phyloP scores from a whole-genome alignment of 169 alveolate species.

The Perkinsus olseni region DNA sequence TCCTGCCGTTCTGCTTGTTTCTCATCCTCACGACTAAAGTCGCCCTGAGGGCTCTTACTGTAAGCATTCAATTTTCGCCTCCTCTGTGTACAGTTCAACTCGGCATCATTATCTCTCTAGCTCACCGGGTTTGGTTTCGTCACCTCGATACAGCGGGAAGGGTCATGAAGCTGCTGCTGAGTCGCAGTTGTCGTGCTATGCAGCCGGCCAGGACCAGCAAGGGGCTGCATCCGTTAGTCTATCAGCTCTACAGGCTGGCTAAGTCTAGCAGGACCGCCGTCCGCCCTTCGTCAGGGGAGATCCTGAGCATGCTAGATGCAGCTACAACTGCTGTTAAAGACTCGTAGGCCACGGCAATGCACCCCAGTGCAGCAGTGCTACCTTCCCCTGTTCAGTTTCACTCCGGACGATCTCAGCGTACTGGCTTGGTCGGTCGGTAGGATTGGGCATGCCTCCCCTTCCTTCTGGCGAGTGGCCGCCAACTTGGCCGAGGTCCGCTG shows the following conservation, averaged over 20 bases:
- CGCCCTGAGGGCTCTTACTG: too few species aligned
- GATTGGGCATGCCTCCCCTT: not conserved
- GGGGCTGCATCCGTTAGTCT: not conserved
- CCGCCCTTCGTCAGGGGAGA: not conserved
- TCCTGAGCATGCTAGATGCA: not conserved
- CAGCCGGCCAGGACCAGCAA: not conserved
- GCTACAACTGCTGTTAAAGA: not conserved
- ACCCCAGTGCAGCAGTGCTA: not conserved
- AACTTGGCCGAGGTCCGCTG: not conserved
- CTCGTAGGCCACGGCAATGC: not conserved
- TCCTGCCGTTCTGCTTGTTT: not conserved
- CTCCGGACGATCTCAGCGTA: not conserved
- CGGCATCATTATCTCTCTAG: too few species aligned
- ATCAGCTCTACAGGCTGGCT: not conserved
- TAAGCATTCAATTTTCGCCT: too few species aligned
- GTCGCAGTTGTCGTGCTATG: not conserved
- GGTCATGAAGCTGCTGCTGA: too few species aligned
- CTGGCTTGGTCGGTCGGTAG: not conserved
- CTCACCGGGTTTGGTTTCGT: too few species aligned
- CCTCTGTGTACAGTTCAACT: too few species aligned
- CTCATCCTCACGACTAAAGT: not conserved
- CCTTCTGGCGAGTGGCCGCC: not conserved
- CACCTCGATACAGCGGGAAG: too few species aligned
- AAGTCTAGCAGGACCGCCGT: not conserved
- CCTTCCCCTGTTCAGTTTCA: not conserved